Base-by-base conservation (phyloP, 140 eudicot species). In the Stevia rebaudiana region DNA sequence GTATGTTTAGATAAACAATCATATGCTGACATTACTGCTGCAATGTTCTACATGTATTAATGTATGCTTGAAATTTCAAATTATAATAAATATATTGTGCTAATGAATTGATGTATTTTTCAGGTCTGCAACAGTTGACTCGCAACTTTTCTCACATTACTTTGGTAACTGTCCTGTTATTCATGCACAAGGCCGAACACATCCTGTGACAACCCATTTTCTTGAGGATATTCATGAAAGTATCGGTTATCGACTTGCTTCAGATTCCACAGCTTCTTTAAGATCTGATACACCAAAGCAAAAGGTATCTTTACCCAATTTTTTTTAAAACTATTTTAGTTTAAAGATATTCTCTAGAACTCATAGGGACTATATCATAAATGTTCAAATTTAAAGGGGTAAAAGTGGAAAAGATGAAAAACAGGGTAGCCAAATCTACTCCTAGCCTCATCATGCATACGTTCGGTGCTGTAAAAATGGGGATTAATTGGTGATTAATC, bases 111-210 rank as follows among this genome's bases (percentile, higher is more conserved):
- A 56, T 65, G 23, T 70, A n/a, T 64, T 70, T 74, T 70, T 9
- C 69, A 91, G 98, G 98, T 91, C 98, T 30, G 98, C 96, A 44
- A 91, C 98, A 21, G 96, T 91, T 67, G 98, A 91, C 81, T 84
- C 98, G 18, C 79, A 75, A 58, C 74, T 83, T 63, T 91, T 91
- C 68, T 91, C 98, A 9, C 83, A 70, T 71, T 91, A 87, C 84
- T 91, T 91, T 62, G 92, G 96, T 63, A 52, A 75, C 56, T 91
- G 98, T 71, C 96, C 98, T 19, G 98, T 91, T 41, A 84, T 91
- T 63, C 86, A 94, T 70, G 98, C 98, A 61, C 83, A 87, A 85
- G 96, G 98, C 36, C 86, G 96, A 25, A 91, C 96, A 47, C 96
- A 87, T 77, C 96, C 98, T 35, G 98, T 91, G 58, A 74, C 89